Conservation (phyloP, 495 filamentous ascomycete species). For the Aspergillus sclerotioniger region DNA sequence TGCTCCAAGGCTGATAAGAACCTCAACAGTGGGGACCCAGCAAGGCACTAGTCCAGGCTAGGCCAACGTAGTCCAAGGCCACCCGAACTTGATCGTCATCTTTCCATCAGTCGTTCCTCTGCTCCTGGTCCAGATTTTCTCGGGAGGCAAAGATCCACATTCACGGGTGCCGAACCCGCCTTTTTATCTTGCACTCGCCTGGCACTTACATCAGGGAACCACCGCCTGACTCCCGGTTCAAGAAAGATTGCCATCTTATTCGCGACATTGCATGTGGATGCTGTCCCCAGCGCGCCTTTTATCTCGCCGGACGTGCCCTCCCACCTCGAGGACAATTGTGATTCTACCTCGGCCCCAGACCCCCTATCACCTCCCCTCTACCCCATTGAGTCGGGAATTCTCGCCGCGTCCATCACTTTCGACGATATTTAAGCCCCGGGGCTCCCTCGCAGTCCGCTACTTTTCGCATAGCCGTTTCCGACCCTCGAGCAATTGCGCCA, state of each 20-base stretch:
- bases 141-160: slow-evolving; percentile 23
- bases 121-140: slow-evolving; percentile 4
- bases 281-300: slow-evolving; percentile 18
- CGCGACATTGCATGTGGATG: slow-evolving; percentile 19
- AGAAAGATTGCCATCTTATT: slow-evolving; percentile 6
- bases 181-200: slow-evolving; percentile 11
- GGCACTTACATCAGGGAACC: slow-evolving; percentile 18
- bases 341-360: slow-evolving; percentile 22
- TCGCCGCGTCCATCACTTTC: slow-evolving; percentile 3
- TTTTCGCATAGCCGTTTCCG: slow-evolving; percentile 15
- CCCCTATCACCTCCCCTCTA: slow-evolving; percentile 14
- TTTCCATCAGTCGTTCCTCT: slow-evolving; percentile 6
- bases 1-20: not conserved
- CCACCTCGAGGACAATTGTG: slow-evolving; percentile 13
- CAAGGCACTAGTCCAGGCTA: not conserved
- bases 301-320: slow-evolving; percentile 12
- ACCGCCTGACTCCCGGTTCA: slow-evolving; percentile 1
- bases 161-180: slow-evolving; percentile 17
- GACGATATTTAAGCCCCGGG: slow-evolving; percentile 1
- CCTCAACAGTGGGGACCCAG: not conserved
- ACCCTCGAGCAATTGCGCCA: slow-evolving; percentile 3
- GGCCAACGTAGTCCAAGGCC: slow-evolving; percentile 5
- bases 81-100: slow-evolving; percentile 5
- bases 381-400: slow-evolving; percentile 4
- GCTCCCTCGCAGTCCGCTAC: slow-evolving; percentile 15